Evolutionary conservation across 805 yeast species (phyloP), one percentile per base, ranked within the genome.

Genomic region (Monosporozyma unispora): DNA sequence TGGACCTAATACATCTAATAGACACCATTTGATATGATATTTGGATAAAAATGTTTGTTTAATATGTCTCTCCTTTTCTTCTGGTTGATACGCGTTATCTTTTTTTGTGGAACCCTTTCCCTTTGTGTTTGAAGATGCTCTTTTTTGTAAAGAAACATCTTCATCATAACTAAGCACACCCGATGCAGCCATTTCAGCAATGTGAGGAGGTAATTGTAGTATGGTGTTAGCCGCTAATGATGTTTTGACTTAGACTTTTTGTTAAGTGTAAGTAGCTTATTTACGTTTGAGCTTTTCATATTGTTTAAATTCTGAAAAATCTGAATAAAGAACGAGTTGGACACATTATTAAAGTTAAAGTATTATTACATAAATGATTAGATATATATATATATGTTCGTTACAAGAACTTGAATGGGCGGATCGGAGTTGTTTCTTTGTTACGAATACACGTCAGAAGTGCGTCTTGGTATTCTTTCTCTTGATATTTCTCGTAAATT

Each of bases 381-480:
- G 4, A 25, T 25, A 25, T 25, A 25, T 39, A 21, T 39, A 5
- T 21, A 39, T 39, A 39, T 39, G 12, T 8, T 19, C 25, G 25
- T 21, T 39, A 39, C 42, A 39, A 64, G 45, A 40, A 58, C 48
- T 58, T 57, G 51, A 67, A 68, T 7, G 64, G 64, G 16, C 78
- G 68, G 16, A 82, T 81, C 3, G 87, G 83, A 47, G 82, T 70
- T 5, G 61, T 59, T 54, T 81, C 84, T 58, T 81, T 87, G 53
- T 82, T 70, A 55, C 78, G 80, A 11, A 86, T 76, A 63, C 85
- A 76, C 56, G 70, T 76, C 81, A 87, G 77, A 50, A 85, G 68
- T 8, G 82, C 70, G 28, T 75, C 75, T 52, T 77, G 71, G 35
- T 68, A 63, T 19, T 70, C 65, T 52, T 73, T 73, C 51, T 82